A percentile compares a stretch with the other conserved stretches of the same genome.
phyloP scores from a whole-genome alignment of 768 basidiomycete genomes.

The Ramaria rubella region DNA sequence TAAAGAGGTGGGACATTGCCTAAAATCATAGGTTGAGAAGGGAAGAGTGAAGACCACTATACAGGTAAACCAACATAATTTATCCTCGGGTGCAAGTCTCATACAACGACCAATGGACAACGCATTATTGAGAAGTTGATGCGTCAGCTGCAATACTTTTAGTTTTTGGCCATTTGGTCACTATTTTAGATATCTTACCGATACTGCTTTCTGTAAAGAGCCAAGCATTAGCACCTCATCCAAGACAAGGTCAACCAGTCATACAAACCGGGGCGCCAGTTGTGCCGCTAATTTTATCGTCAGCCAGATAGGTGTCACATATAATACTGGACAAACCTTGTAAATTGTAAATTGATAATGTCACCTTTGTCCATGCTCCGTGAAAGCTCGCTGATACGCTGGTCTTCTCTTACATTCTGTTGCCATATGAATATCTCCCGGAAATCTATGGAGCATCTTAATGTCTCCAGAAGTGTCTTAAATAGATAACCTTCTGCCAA shows the following conservation, averaged over 20 bases:
- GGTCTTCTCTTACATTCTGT: conserved; percentile 40
- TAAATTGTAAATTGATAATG: conserved; percentile 79
- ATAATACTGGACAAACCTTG: conserved; percentile 39
- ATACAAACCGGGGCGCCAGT: conserved; percentile 2
- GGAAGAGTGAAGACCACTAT: background rate
- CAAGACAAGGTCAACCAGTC: background rate
- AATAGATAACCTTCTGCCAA: conserved; percentile 35
- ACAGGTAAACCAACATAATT: conserved; percentile 53
- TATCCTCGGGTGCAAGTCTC: conserved; percentile 56
- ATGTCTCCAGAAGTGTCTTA: conserved; percentile 31
- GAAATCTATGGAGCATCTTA: conserved; percentile 59
- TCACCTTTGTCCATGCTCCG: conserved; percentile 51
- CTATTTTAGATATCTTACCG: conserved; percentile 41
- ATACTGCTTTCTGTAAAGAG: conserved; percentile 71
- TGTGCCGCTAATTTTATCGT: conserved; percentile 2
- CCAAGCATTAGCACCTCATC: conserved; percentile 59
- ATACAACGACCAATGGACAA: conserved; percentile 66
- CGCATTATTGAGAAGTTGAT: conserved; percentile 74
- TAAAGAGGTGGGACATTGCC: conserved; percentile 82
- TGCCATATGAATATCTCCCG: conserved; percentile 66
- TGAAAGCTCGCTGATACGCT: conserved; percentile 37
- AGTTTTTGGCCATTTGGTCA: background rate
- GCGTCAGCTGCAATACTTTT: conserved; percentile 51
- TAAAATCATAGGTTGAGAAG: conserved; percentile 21
- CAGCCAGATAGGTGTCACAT: background rate